A percentile compares a stretch with the other conserved stretches of the same genome.
Evolutionary conservation across 768 basidiomycete species (phyloP).

Genomic region (Collybia nuda): DNA sequence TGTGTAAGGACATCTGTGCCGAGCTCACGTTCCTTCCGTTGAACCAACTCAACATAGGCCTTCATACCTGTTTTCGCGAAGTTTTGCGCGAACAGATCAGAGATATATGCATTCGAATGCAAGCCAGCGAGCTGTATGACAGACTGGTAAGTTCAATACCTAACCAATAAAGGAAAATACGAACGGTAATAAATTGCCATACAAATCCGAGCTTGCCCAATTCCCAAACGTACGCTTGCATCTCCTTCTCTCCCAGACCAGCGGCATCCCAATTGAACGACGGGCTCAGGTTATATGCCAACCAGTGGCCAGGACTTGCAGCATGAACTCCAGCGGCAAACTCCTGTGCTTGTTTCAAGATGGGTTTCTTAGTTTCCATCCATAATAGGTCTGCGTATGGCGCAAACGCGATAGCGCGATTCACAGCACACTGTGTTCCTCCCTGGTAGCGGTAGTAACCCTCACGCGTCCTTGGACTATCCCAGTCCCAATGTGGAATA

Average conservation of each 20-base stretch:
- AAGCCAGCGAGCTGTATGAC: constrained; percentile 81
- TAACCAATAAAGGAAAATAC: constrained; percentile 19
- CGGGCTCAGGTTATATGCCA: constrained; percentile 94
- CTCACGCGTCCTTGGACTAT: constrained; percentile 90
- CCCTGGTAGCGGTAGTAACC: constrained; percentile 98
- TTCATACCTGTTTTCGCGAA: constrained; percentile 98
- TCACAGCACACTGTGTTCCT: constrained; percentile 91
- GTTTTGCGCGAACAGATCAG: constrained; percentile 84
- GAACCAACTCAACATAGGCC: constrained; percentile 94
- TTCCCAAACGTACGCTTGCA: constrained; percentile 89
- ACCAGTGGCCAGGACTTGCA: constrained; percentile 86
- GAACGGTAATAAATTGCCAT: constrained; percentile 98
- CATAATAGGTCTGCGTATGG: constrained; percentile 91
- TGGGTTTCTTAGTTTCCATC: constrained; percentile 98
- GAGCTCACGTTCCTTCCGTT: constrained; percentile 88
- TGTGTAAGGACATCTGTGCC: constrained; percentile 97
- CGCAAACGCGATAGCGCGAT: constrained; percentile 89
- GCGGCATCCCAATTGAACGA: constrained; percentile 96
- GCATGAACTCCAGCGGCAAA: constrained; percentile 88
- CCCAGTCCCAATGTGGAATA: constrained; percentile 94
- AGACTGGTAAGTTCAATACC: constrained; percentile 6
- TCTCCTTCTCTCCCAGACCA: constrained; percentile 81
- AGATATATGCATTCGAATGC: constrained; percentile 97
- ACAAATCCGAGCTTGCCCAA: constrained; percentile 95
- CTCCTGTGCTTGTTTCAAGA: constrained; percentile 86